Evolutionary conservation across 495 filamentous ascomycete genomes (phyloP), one percentile per base, ranked within the genome.

Genomic region (Viridothelium virens): DNA sequence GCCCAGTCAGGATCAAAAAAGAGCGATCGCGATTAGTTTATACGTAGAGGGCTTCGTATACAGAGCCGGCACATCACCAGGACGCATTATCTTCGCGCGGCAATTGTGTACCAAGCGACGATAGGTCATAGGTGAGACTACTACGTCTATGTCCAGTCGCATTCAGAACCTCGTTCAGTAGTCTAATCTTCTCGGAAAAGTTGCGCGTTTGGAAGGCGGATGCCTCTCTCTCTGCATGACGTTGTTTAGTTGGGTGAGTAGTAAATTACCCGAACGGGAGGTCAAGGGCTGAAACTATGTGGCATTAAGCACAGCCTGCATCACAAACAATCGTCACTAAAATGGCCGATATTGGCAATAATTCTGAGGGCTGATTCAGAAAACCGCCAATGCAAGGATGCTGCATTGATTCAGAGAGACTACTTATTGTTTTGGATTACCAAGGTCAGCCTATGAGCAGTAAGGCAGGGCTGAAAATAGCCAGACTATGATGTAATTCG

Each of bases 381-480:
- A 18, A 18, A 18, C 48, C 5, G 10, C 48, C 10, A 18, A 53
- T 2, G 48, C 48, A 5, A 53, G 25, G 48, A 18, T 11, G 48
- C 48, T 53, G 48, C 48, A 53, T 53, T 53, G 48, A 25, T 25
- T 25, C 25, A 25, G 25, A 25, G 25, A 25, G 25, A 25, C 25
- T 25, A 25, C 25, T 25, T 0, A 25, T 25, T 25, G 25, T 25
- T 25, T 25, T 25, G 25, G 25, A 44, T 44, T 53, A 53, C 48
- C n/a, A 53, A 18, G 18, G 0, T 18, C 7, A 59, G 53, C 53
- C 31, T 34, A 33, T 36, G 31, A 18, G 18, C 36, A 7, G n/a
- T 59, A 33, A 59, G 53, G 25, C 31, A 34, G 11, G 53, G 33
- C 53, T 59, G 53, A 59, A 59, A 59, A 59, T 59, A 59, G 36